Conservation (phyloP, 345 rosid genomes). For the Physaria fendleri region DNA sequence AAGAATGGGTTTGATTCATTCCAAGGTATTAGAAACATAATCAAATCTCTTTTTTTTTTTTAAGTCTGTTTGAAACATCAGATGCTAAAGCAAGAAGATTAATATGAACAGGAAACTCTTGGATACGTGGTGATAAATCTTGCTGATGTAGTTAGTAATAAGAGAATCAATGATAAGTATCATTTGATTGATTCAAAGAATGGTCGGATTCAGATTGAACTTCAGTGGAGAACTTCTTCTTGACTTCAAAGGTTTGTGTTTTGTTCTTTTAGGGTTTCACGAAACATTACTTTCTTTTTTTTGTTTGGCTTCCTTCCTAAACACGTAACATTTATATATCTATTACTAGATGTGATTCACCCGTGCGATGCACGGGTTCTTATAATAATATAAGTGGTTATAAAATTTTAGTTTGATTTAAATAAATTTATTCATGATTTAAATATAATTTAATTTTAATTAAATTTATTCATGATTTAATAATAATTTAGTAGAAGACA, state of each 20-base stretch:
- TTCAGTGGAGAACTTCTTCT: constrained; percentile 82
- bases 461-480: too few relatives aligned
- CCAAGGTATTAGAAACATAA: constrained; percentile 51
- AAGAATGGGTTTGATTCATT: constrained; percentile 70
- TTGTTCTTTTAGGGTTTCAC: neutral
- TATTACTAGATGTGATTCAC: neutral
- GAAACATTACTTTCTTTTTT: neutral
- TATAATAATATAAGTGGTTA: too few relatives aligned
- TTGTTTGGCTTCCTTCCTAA: neutral
- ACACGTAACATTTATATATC: neutral
- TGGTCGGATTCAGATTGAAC: constrained; percentile 69
- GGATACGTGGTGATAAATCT: constrained; percentile 62
- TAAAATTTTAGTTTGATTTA: too few relatives aligned
- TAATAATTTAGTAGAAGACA: too few relatives aligned
- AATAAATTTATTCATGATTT: too few relatives aligned
- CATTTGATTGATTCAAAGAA: constrained; percentile 87
- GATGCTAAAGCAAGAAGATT: neutral
- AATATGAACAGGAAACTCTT: constrained; percentile 52
- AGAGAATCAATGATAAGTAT: constrained; percentile 74
- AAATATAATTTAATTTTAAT: too few relatives aligned
- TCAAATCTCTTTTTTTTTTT: neutral
- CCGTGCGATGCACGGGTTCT: too few relatives aligned
- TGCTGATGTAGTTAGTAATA: constrained; percentile 66
- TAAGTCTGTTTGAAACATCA: too few relatives aligned
- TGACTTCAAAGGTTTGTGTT: constrained; percentile 13